phyloP scores from a whole-genome alignment of 805 yeast species.

The Zygosaccharomyces kombuchaensis region DNA sequence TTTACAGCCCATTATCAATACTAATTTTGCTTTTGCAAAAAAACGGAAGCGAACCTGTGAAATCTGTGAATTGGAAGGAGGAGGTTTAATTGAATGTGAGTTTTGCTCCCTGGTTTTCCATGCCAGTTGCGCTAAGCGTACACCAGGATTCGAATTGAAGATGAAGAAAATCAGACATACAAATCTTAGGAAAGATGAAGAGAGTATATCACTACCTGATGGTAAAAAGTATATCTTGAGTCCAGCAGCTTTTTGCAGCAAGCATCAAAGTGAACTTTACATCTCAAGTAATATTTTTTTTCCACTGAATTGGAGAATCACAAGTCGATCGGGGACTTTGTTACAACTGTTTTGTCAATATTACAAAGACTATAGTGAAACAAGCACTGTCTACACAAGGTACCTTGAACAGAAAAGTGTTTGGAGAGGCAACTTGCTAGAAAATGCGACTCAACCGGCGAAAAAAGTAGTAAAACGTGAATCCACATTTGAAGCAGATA shows the following conservation, averaged over 20 bases:
- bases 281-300: neutral
- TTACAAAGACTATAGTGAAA: constrained; percentile 8
- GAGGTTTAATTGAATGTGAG: constrained; percentile 36
- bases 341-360: constrained; percentile 11
- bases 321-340: neutral
- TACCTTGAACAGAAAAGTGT: constrained; percentile 12
- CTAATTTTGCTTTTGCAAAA: constrained; percentile 30
- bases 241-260: constrained; percentile 8
- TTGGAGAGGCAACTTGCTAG: neutral
- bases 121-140: constrained; percentile 28
- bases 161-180: neutral
- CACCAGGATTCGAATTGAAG: constrained; percentile 1
- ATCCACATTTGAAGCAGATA: neutral
- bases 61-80: constrained; percentile 45
- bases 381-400: constrained; percentile 8
- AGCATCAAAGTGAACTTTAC: neutral
- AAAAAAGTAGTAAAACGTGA: neutral
- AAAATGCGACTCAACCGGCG: neutral
- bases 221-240: neutral
- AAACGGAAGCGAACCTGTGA: constrained; percentile 40
- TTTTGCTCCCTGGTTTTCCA: constrained; percentile 20
- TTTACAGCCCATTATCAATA: constrained; percentile 47
- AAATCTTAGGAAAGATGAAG: neutral
- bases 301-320: neutral
- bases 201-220: neutral